Evolutionary conservation across 192 early-diverging fungal genomes (phyloP).

Genomic region (Coemansia sp.): DNA sequence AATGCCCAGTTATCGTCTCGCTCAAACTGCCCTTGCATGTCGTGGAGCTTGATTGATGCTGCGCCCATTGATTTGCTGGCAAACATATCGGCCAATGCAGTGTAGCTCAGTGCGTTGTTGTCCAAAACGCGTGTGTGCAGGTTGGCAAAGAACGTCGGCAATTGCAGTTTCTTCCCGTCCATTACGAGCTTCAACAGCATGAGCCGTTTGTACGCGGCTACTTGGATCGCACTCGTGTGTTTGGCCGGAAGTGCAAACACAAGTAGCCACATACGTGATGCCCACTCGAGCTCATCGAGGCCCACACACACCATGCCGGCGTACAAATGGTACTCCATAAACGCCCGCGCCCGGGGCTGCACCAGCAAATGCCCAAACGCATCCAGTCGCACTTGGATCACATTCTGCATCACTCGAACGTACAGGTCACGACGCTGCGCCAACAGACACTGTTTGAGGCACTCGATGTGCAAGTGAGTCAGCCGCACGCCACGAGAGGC

Average conservation of each 20-base stretch:
- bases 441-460: conserved; percentile 35
- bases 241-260: conserved; percentile 39
- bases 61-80: conserved; percentile 5
- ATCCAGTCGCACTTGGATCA: conserved; percentile 19
- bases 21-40: conserved; percentile 12
- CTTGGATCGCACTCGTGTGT: conserved; percentile 36
- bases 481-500: conserved; percentile 25
- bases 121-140: conserved; percentile 30
- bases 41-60: conserved; percentile 4
- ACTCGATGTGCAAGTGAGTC: conserved; percentile 44
- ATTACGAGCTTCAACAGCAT: conserved; percentile 9
- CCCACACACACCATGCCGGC: conserved; percentile 47
- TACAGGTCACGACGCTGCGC: conserved; percentile 21
- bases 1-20: conserved; percentile 27
- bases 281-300: conserved; percentile 14
- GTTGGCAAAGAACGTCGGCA: conserved; percentile 34
- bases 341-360: conserved; percentile 12
- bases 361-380: conserved; percentile 18
- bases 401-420: conserved; percentile 8
- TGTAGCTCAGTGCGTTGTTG: conserved; percentile 13
- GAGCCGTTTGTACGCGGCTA: conserved; percentile 38
- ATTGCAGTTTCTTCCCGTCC: conserved; percentile 10
- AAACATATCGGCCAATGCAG: conserved; percentile 24
- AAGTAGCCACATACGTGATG: conserved; percentile 33
- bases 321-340: conserved; percentile 39